Percentiles rank a stretch among this genome's conserved stretches.
phyloP scores from a whole-genome alignment of 257 asterid genomes.

The Lycium ferocissimum region DNA sequence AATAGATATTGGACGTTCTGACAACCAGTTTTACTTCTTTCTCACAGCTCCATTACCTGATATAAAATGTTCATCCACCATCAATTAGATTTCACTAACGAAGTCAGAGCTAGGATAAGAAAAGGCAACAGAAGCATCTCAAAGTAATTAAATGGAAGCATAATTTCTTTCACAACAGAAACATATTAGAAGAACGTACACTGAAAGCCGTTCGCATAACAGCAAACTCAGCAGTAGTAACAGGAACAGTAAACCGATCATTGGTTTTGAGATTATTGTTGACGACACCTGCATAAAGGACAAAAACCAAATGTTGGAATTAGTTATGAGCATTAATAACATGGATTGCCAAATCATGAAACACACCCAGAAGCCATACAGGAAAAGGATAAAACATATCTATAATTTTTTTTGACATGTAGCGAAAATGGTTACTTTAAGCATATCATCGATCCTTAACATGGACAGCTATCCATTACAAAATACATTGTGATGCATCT shows the following conservation, averaged over 20 bases:
- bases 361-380: not conserved
- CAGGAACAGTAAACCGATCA: conserved; percentile 84
- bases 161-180: not conserved
- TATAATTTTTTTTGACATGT: not conserved
- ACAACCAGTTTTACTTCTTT: not conserved
- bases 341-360: not conserved
- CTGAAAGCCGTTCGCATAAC: conserved; percentile 86
- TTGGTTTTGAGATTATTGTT: conserved; percentile 68
- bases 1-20: not conserved
- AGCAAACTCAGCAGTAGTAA: conserved; percentile 89
- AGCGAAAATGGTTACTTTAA: not conserved
- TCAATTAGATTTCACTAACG: conserved; percentile 8
- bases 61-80: conserved; percentile 16
- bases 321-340: not conserved
- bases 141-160: not conserved
- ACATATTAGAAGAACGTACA: conserved; percentile 50
- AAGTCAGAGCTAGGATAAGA: conserved; percentile 7
- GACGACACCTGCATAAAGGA: conserved; percentile 69
- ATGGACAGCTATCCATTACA: conserved; percentile 1
- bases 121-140: conserved; percentile 20
- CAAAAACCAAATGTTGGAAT: not conserved
- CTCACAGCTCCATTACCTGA: not conserved
- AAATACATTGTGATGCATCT: not conserved
- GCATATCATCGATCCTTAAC: conserved; percentile 8
- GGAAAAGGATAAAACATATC: not conserved